Conservation (phyloP, 306 rosid genomes). For the Hippophae tibetana region DNA sequence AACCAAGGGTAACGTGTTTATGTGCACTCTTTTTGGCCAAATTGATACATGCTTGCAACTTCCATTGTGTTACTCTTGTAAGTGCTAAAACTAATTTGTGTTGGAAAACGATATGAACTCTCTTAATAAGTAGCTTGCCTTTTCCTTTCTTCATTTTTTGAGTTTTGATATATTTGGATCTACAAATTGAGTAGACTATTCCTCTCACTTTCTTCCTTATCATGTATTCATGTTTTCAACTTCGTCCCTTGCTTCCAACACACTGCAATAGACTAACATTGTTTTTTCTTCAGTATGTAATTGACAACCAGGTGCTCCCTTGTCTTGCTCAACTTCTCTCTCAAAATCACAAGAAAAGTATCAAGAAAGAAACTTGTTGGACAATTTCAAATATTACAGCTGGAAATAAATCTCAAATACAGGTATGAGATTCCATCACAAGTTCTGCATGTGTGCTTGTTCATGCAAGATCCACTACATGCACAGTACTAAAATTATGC, state of each 20-base stretch:
- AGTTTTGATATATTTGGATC: no score
- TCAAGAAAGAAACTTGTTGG: constrained; percentile 70
- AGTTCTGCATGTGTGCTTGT: not conserved
- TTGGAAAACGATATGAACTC: no score
- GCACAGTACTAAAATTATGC: not conserved
- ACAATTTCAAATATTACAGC: constrained; percentile 66
- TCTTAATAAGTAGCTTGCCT: no score
- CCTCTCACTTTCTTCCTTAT: no score
- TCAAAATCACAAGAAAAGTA: constrained; percentile 49
- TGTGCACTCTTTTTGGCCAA: no score
- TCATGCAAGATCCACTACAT: not conserved
- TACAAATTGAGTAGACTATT: no score
- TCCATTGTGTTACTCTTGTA: no score
- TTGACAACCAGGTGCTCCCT: constrained; percentile 46
- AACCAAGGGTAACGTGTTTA: no score
- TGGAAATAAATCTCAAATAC: constrained; percentile 57
- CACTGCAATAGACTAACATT: not conserved
- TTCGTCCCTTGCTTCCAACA: not conserved
- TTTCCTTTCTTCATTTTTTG: no score
- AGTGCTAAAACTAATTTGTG: no score
- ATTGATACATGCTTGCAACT: no score
- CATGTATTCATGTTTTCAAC: no score
- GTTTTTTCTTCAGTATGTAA: constrained; percentile 36
- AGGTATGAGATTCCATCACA: constrained; percentile 25
- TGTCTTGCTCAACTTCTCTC: constrained; percentile 46